These are phyloP conservation scores for Entomortierella parvispora DNA, from an alignment of 192 early-diverging fungal species.

Conservation along the genomic window DNA sequence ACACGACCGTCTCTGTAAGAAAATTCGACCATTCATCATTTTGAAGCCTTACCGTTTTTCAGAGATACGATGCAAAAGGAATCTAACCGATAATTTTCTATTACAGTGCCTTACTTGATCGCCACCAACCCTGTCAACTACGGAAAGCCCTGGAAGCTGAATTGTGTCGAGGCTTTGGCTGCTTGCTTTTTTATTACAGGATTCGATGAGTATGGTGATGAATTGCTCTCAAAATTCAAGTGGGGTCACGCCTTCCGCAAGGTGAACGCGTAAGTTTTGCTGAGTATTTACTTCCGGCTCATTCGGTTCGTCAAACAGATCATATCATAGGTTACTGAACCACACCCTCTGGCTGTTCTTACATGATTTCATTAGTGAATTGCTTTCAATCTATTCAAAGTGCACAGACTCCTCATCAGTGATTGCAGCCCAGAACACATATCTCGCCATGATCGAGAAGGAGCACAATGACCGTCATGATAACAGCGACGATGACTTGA, in stretches of 20 bases:
- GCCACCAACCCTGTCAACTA: conserved; percentile 99
- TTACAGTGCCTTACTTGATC: conserved; percentile 89
- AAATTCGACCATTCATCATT: no score
- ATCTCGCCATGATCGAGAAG: conserved; percentile 78
- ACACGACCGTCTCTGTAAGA: conserved; percentile 86
- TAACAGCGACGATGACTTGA: conserved; percentile 57
- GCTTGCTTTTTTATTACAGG: conserved; percentile 92
- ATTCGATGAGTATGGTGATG: conserved; percentile 73
- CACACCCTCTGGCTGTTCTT: no score
- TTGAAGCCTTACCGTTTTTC: no score
- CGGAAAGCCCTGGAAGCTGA: conserved; percentile 94
- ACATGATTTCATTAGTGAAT: conserved; percentile 55
- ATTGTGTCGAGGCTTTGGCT: conserved; percentile 97
- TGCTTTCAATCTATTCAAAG: conserved; percentile 79
- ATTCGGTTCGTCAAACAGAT: no score
- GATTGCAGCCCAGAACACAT: conserved; percentile 81
- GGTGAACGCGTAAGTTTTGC: conserved; percentile 78
- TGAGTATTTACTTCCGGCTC: neutral
- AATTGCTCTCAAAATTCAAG: conserved; percentile 87
- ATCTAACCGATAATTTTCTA: no score
- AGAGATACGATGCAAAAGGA: no score
- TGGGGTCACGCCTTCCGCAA: conserved; percentile 96
- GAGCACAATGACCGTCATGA: conserved; percentile 65
- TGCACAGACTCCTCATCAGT: conserved; percentile 82
- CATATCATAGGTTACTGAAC: no score